Percentiles rank a stretch among this genome's conserved stretches.
Conservation (phyloP, 352 stramenopile species). For the Phytophthora hybrid region DNA sequence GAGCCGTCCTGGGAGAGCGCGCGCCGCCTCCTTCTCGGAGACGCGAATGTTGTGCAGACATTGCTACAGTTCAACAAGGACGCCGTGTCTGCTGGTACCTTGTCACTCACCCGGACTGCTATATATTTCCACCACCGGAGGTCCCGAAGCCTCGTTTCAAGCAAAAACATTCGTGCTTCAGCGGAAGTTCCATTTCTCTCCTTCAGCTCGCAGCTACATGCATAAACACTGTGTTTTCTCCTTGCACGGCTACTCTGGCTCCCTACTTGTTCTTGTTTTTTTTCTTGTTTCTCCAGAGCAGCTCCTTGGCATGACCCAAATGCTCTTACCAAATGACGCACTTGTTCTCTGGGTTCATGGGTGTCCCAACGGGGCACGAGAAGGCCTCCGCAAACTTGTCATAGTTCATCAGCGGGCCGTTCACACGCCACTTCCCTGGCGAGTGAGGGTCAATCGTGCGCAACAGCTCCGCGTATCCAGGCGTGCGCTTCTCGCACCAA, state of each 20-base stretch:
- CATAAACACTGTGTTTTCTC: neutral
- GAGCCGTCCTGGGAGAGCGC: no score
- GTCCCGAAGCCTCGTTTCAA: no score
- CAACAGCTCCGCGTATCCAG: conserved; percentile 56
- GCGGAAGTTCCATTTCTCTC: neutral
- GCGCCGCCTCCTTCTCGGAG: no score
- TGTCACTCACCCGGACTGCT: no score
- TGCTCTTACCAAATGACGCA: conserved; percentile 74
- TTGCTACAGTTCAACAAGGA: no score
- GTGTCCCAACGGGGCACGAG: conserved; percentile 60
- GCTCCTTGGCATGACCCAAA: neutral
- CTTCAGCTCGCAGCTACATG: neutral
- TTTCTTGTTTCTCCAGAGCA: conserved; percentile 1
- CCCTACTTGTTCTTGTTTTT: neutral
- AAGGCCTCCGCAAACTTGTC: conserved; percentile 72
- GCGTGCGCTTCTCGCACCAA: conserved; percentile 69
- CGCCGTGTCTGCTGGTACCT: no score
- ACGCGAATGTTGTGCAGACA: no score
- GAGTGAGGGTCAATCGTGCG: conserved; percentile 66
- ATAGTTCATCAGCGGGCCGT: conserved; percentile 73
- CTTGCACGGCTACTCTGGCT: neutral
- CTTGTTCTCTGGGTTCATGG: conserved; percentile 76
- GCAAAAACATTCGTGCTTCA: no score
- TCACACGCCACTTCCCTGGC: conserved; percentile 71
- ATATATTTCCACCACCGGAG: no score